Base-by-base conservation (phyloP, 352 stramenopile genomes). In the Globisporangium mamillatum region DNA sequence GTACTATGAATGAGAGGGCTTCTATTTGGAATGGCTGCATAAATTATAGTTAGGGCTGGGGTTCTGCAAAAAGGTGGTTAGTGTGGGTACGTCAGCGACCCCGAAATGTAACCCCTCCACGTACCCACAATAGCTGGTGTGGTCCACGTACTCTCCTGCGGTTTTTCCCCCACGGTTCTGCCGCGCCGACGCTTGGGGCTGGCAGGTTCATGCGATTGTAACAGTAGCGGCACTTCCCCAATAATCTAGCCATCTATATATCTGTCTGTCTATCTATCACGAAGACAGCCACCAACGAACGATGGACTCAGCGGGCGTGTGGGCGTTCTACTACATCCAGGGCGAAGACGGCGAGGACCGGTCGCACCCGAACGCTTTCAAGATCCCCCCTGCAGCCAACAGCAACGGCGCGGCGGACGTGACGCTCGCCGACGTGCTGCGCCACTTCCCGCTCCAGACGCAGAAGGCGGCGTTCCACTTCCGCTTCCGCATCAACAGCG, bases 291-390 rank as follows among this genome's bases (percentile, higher is more conserved):
- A 52, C 18, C 18, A 46, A 52, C 44, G 41, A 50, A 52, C 67
- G 68, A 74, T 75, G 72, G 55, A 73, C 54, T 60, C 66, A 22
- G 56, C 57, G 29, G 79, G 75, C 29, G 65, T 91, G 50, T 95
- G 88, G 88, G 86, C 81, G 57, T 95, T 95, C 75, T 95, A 95
- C 82, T 93, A 93, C 71, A 84, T 95, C 71, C 88, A 95, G 75
- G 88, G 85, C 18, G 88, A 95, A 71, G 88, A 95, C 62, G 88
- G 88, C 18, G 88, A 95, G 70, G 88, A 95, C 63, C 81, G 86
- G 41, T 81, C 81, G 55, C 88, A 95, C 69, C 88, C 88, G 38
- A 95, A 95, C 62, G 88, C 88, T 32, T 95, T 93, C 75, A 78
- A 78, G 24, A 81, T 90, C 63, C 80, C 78, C 4, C 56, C 79